phyloP scores from a whole-genome alignment of 495 filamentous ascomycete genomes.

The Bathelium albidoporum region DNA sequence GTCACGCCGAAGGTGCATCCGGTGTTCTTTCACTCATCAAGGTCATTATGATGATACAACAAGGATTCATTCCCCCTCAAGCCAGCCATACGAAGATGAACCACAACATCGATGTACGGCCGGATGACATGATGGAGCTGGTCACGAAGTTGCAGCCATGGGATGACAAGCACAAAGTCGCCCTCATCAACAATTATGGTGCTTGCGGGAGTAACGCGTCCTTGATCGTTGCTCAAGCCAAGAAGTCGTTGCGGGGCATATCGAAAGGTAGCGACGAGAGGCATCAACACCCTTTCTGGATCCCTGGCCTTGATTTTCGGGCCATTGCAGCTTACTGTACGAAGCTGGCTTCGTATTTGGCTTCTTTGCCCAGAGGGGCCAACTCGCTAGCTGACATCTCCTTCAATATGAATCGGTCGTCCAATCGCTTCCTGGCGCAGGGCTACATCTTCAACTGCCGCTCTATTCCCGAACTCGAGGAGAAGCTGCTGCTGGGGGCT shows the following conservation, averaged over 20 bases:
- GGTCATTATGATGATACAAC: slow-evolving; percentile 46
- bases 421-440: slow-evolving; percentile 15
- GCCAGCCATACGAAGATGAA: slow-evolving; percentile 30
- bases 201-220: slow-evolving; percentile 2
- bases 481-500: slow-evolving; percentile 7
- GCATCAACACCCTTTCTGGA: not conserved
- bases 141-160: not conserved
- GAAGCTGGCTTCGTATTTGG: not conserved
- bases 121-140: not conserved
- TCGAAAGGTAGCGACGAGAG: not conserved
- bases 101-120: not conserved
- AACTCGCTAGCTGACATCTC: slow-evolving; percentile 12
- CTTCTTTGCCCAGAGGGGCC: not conserved
- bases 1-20: slow-evolving; percentile 45
- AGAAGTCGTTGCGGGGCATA: not conserved
- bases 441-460: slow-evolving; percentile 10
- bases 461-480: slow-evolving; percentile 10
- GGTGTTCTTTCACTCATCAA: slow-evolving; percentile 52
- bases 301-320: not conserved
- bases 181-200: slow-evolving; percentile 1
- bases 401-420: slow-evolving; percentile 17
- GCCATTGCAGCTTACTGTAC: not conserved
- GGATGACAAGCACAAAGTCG: not conserved
- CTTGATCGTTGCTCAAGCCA: not conserved
- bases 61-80: slow-evolving; percentile 39